Percentiles rank a stretch among this genome's conserved stretches.
Evolutionary conservation across 2,329 filamentous ascomycete species (phyloP).

Genomic region (Venturia asperata): DNA sequence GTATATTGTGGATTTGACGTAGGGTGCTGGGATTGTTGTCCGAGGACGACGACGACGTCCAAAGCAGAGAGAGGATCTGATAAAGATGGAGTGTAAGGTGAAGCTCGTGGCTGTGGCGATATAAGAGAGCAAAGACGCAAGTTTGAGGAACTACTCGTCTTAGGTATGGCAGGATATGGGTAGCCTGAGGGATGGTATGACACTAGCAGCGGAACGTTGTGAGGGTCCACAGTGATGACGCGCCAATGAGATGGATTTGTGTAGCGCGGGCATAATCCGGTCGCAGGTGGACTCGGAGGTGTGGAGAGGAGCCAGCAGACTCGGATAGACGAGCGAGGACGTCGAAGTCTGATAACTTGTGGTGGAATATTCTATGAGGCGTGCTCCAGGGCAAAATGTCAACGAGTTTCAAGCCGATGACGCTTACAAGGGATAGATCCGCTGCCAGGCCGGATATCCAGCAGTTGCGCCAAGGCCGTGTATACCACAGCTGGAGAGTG

Average conservation of each 20-base stretch:
- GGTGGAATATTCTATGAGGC: not conserved
- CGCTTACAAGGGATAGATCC: slow-evolving; percentile 2
- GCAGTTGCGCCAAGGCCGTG: not conserved
- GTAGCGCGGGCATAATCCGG: not conserved
- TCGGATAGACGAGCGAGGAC: not conserved
- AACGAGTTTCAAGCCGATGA: slow-evolving; percentile 3
- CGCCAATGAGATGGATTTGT: not conserved
- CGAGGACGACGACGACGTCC: no score
- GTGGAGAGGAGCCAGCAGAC: not conserved
- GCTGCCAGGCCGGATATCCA: not conserved
- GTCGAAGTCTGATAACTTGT: not conserved
- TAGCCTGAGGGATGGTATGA: slow-evolving; percentile 7
- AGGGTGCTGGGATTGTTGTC: not conserved
- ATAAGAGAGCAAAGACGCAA: not conserved
- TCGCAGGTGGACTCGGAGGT: not conserved
- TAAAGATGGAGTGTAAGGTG: not conserved
- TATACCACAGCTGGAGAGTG: no score
- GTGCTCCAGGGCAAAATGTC: not conserved
- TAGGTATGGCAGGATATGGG: not conserved
- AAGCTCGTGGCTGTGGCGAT: not conserved
- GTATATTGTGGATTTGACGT: not conserved
- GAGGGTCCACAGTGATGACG: slow-evolving; percentile 10
- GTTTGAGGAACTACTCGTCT: not conserved
- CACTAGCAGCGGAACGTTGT: slow-evolving; percentile 13
- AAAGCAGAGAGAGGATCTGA: not conserved